Evolutionary conservation across 2,329 filamentous ascomycete genomes (phyloP), one percentile per base, ranked within the genome.

Genomic region (Phyllachora maydis): DNA sequence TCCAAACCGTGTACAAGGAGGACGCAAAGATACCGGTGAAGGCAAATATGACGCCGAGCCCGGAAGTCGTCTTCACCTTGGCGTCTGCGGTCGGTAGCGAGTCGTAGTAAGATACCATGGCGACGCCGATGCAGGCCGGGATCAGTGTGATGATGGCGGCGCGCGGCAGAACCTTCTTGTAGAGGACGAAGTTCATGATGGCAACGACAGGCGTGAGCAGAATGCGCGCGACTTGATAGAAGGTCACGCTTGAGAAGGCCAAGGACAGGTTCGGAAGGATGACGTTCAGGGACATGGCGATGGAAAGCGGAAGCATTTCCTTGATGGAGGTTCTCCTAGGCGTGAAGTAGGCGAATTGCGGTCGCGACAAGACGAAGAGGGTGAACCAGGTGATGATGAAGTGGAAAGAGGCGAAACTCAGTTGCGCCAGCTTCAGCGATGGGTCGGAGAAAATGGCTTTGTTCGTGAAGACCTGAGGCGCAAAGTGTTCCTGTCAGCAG

Each of bases 181-280:
- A 71, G 16, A 75, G 48, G 12, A 67, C 39, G 34, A 53, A 70
- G 43, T 75, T 74, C 53, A 76, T 64, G 10, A 63, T 41, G 4
- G 67, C 69, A 11, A 73, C 67, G 20, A 54, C 57, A 3, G 71
- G 71, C 1, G 70, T 75, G 14, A 75, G 54, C 8, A 75, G 50
- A 28, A 75, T 70, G 13, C 69, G 61, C 4, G 65, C 67, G 23
- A 75, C 60, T 41, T 77, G 70, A 42, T 75, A 76, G 41, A 76
- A 75, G 19, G 67, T 69, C 19, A 76, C 63, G 23, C 61, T 62
- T 12, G 68, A 74, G 41, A 65, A 72, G 15, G 69, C 68, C 20
- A 77, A 51, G 2, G 66, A 73, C 5, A 74, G 46, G 36, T 76
- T 76, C 7, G 67, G 68, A 7, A 76, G 51, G 31, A 76, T 66